Base-by-base conservation (phyloP, 129 eudicot species). In the Centrapalus pauciflorus region DNA sequence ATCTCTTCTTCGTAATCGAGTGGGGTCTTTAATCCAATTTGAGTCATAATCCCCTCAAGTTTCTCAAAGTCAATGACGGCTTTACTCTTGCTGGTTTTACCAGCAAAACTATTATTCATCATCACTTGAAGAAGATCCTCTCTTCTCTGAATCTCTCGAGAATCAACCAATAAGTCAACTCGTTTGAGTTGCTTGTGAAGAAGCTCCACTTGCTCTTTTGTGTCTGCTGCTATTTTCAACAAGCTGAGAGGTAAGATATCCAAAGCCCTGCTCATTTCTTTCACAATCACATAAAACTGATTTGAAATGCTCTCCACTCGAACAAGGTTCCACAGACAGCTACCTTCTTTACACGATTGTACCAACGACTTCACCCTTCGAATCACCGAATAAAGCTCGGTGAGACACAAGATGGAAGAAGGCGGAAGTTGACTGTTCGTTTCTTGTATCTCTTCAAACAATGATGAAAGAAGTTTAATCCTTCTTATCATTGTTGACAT, bases 191-290 rank as follows among this genome's bases (percentile, higher is more conserved):
- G 97, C 71, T 82, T 87, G 76, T 76, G 95, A 52, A 90, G 95
- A 63, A 90, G 90, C 69, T 87, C 97, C 29, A 87, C 86, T 82
- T 87, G 97, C 81, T 87, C 97, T 71, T 54, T 87, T 6, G 87
- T 78, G 38, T 87, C 95, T 0, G 79, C 77, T 2, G 85, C 77
- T 66, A 87, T 75, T 41, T 82, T 78, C 17, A 87, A 83, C 81
- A 82, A 78, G 49, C 87, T 82, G 52, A 87, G 72, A 32, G 97
- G 97, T 55, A 90, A 75, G 17, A 87, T 84, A 55, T 90, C 93
- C 3, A 84, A 76, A 19, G 92, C 92, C 24, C 76, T 74, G 5
- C 87, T 80, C 82, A 90, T 90, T 57, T 87, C 92, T 30, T 82
- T 82, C 48, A 67, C 89, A 20, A 69, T 46, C 6, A 45, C 74